Percentiles rank a stretch among this genome's conserved stretches.
Conservation (phyloP, 2,329 filamentous ascomycete species). For the Penicillium olsonii region DNA sequence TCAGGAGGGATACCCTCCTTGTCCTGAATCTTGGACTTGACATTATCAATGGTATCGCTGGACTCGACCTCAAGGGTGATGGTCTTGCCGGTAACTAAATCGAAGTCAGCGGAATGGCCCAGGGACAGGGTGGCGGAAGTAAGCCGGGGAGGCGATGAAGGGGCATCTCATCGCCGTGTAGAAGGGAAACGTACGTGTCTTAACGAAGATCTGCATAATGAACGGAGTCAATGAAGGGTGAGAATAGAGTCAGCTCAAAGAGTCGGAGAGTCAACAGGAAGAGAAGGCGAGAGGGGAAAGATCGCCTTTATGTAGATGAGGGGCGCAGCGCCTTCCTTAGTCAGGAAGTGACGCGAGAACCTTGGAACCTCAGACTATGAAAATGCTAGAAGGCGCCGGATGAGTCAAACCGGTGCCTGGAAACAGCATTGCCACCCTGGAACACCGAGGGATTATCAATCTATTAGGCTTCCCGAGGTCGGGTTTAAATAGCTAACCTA, state of each 20-base stretch:
- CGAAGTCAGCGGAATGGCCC: conserved; percentile 1
- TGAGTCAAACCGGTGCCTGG: conserved; percentile 27
- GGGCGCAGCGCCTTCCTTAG: conserved; percentile 32
- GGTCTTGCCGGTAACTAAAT: conserved; percentile 52
- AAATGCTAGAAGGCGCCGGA: conserved; percentile 20
- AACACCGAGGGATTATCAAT: neutral
- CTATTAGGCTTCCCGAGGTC: neutral
- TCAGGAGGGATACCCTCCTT: conserved; percentile 62
- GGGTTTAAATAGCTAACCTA: too few relatives aligned
- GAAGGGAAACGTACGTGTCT: conserved; percentile 72
- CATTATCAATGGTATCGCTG: conserved; percentile 54
- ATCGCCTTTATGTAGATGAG: conserved; percentile 34
- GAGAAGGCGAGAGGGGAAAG: conserved; percentile 27
- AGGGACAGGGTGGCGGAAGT: conserved; percentile 16
- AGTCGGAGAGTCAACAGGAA: neutral
- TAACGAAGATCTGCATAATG: conserved; percentile 97
- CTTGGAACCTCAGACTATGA: conserved; percentile 3
- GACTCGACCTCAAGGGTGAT: conserved; percentile 55
- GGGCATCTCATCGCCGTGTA: neutral
- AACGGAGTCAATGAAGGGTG: conserved; percentile 17
- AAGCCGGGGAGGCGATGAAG: neutral
- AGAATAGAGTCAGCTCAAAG: conserved; percentile 23
- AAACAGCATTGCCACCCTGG: conserved; percentile 18
- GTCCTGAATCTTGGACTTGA: conserved; percentile 62
- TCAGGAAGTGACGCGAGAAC: conserved; percentile 21